These are phyloP conservation scores for Russula ochroleuca DNA, from an alignment of 768 basidiomycete species.

Conservation along the genomic window DNA sequence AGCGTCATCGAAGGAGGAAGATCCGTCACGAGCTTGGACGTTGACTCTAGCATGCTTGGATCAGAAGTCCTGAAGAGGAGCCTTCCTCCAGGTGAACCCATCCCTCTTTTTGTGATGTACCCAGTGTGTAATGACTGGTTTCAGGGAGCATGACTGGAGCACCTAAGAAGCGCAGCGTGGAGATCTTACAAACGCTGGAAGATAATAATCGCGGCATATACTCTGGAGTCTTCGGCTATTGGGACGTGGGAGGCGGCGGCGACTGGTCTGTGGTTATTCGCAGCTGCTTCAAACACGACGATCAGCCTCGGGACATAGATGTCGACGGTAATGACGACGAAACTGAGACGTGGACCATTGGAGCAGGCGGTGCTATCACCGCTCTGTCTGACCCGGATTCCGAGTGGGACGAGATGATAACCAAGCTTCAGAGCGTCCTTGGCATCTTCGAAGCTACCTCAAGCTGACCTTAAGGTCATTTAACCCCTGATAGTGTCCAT, in stretches of 20 bases:
- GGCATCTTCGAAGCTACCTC: constrained; percentile 49
- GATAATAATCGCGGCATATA: constrained; percentile 70
- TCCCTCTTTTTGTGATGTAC: neutral
- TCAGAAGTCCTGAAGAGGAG: constrained; percentile 76
- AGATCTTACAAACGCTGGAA: constrained; percentile 81
- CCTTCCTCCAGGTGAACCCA: constrained; percentile 73
- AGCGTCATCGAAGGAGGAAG: constrained; percentile 80
- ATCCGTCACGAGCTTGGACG: constrained; percentile 28
- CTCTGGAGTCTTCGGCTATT: constrained; percentile 92
- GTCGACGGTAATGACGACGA: constrained; percentile 15
- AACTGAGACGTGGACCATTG: constrained; percentile 67
- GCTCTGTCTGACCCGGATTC: constrained; percentile 78
- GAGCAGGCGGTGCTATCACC: constrained; percentile 96
- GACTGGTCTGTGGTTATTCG: constrained; percentile 96
- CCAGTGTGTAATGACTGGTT: neutral
- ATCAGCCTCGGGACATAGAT: constrained; percentile 25
- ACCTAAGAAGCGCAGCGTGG: constrained; percentile 90
- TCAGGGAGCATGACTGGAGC: constrained; percentile 96
- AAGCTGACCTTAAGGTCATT: neutral
- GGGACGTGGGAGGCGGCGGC: constrained; percentile 80
- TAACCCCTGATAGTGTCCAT: neutral
- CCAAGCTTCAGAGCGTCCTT: constrained; percentile 80
- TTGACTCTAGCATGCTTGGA: constrained; percentile 48
- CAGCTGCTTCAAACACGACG: constrained; percentile 77
- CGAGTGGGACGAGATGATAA: constrained; percentile 93